Evolutionary conservation across 768 basidiomycete genomes (phyloP), one percentile per base, ranked within the genome.

Genomic region (Trametes villosa): DNA sequence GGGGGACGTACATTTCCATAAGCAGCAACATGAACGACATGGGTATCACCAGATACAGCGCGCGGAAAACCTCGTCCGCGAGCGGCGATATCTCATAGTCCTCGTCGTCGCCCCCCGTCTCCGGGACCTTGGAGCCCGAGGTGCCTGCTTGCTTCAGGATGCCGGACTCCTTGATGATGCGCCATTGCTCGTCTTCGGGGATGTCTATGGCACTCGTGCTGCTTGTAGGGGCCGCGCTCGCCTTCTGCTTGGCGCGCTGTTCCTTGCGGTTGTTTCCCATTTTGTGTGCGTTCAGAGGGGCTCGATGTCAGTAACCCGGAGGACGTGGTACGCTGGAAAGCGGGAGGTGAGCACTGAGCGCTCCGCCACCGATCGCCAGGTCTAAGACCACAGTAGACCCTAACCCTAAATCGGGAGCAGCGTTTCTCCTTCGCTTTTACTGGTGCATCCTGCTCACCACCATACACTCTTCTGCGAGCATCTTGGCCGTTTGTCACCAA

Each of bases 1-100:
- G 22, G 22, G n/a, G 17, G 1, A 76, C 90, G 67, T 70, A 94
- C 92, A 94, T 89, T 69, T 92, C 87, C 90, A 94, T 92, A 77
- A 92, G 76, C 17, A 93, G 68, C 38, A 93, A 78, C 50, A 93
- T 75, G 69, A 87, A 93, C 3, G 84, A 84, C 67, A 89, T 84
- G 0, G 92, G 92, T 33, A 89, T 86, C 56, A 92, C 82, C 53
- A 88, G 75, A 20, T 89, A 72, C 18, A 82, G 64, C 11, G 89
- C 77, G 63, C 86, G 81, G 72, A 92, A 86, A 38, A 92, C 78
- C 75, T 93, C 91, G 61, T 89, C 88, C 8, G 78, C 78, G 4
- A 88, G 74, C 20, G 81, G 73, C 9, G 75, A 60, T 27, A 74
- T 65, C 38, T 77, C 80, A 40, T 79, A 77, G 17, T 78, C 74